Conservation (phyloP, 2,329 filamentous ascomycete genomes). For the Capronia epimyces region DNA sequence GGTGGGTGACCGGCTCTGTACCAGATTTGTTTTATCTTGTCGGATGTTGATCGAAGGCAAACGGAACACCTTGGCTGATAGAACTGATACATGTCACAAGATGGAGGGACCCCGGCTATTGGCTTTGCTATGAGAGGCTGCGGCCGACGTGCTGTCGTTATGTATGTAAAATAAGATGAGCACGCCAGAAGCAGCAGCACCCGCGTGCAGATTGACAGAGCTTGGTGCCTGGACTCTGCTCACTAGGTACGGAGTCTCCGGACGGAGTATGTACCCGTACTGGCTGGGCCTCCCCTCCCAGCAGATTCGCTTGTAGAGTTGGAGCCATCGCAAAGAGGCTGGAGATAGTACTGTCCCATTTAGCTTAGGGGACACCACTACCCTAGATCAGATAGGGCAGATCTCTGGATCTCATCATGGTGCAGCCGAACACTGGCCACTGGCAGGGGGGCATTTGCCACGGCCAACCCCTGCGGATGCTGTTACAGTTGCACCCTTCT, state of each 20-base stretch:
- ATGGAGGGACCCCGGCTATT: neutral
- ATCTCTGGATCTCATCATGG: constrained; percentile 20
- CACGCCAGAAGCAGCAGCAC: constrained; percentile 9
- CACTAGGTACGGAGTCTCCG: no score
- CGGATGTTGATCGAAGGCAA: neutral
- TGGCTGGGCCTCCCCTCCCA: neutral
- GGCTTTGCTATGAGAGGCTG: neutral
- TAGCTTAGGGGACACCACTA: constrained; percentile 1
- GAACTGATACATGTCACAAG: neutral
- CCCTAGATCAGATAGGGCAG: constrained; percentile 14
- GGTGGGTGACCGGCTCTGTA: neutral
- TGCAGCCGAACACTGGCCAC: constrained; percentile 7
- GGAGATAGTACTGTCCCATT: constrained; percentile 5
- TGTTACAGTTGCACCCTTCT: constrained; percentile 13
- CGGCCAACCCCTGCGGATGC: constrained; percentile 9
- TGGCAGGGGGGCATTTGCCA: no score
- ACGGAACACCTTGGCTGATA: neutral
- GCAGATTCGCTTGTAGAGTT: constrained; percentile 8
- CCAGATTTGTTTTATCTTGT: neutral
- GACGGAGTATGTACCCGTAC: neutral
- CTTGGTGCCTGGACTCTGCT: neutral
- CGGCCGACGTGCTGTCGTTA: neutral
- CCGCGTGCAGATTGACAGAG: constrained; percentile 11
- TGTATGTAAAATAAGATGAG: constrained; percentile 1
- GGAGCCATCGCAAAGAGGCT: constrained; percentile 12